Evolutionary conservation across 306 rosid species (phyloP), one percentile per base, ranked within the genome.

Genomic region (Pterocarpus santalinus): DNA sequence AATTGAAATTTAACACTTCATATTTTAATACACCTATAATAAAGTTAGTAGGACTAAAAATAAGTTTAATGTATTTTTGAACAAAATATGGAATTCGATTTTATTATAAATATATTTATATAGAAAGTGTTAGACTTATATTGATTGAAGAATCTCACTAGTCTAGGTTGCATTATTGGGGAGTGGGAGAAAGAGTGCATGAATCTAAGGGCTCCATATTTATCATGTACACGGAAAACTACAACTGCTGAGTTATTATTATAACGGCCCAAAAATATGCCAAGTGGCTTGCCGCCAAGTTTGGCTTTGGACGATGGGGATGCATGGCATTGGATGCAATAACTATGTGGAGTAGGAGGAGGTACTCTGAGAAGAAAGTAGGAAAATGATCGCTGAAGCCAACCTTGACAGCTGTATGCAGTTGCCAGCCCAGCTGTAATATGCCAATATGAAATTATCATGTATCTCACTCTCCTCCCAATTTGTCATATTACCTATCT

Each of bases 401-500:
- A 66, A 49, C 41, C 44, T 49, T 63, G 35, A 79, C 91, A 88
- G 90, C 81, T 85, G 64, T 73, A 15, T 0, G 64, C 30, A 58
- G 67, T 52, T 52, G 52, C 64, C 76, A 69, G 6, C 7, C 53
- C 85, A 89, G 92, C 90, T 91, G 94, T 80, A 65, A 38, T 75
- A 56, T 53, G 80, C 64, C 81, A n/a, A 14, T 56, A 44, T 47
- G 3, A 44, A 15, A 67, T 36, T n/a, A 28, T 78, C 5, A 62
- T 30, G 3, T 7, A 28, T 74, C 61, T 7, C 79, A 8, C 49
- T 44, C 49, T 14, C 10, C 53, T 47, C 47, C 11, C 2, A 47
- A 11, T 9, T 47, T 47, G 10, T 47, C 53, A 43, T 43, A 2
- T 43, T 9, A 43, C 6, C 11, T 5, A 12, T 47, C 53, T 47